These are phyloP conservation scores for Cryphonectria japonica DNA, from an alignment of 2,329 filamentous ascomycete genomes.

Conservation along the genomic window DNA sequence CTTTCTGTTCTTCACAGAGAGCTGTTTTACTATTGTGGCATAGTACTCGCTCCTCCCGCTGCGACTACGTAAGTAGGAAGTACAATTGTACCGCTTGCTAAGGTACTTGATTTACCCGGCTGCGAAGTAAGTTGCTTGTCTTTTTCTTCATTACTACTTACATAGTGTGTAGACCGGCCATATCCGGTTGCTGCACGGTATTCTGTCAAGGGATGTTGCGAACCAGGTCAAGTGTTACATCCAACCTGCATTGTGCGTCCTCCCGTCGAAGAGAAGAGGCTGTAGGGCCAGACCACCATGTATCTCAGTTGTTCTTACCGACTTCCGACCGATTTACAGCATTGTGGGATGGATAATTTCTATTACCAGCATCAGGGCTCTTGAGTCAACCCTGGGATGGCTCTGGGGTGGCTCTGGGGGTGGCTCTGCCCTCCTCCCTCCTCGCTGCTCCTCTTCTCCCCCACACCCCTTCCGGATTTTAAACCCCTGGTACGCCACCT, in stretches of 20 bases:
- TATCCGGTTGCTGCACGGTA: neutral
- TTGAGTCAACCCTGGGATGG: neutral
- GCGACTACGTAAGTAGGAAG: neutral
- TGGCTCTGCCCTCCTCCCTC: neutral
- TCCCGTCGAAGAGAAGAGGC: neutral
- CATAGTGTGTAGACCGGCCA: neutral
- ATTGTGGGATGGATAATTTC: neutral
- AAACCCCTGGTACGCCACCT: neutral
- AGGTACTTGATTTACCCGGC: neutral
- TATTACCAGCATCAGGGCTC: neutral
- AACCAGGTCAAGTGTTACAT: neutral
- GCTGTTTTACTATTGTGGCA: neutral
- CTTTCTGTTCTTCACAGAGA: neutral
- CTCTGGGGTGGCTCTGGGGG: too few species aligned
- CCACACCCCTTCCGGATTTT: neutral
- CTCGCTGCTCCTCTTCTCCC: too few species aligned
- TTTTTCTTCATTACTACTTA: neutral
- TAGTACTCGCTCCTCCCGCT: neutral
- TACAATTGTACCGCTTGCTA: neutral
- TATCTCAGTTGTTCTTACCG: neutral
- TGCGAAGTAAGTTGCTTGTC: neutral
- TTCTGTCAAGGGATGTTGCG: neutral
- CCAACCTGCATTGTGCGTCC: neutral
- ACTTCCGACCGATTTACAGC: neutral
- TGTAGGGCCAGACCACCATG: neutral